These are phyloP conservation scores for Russula virescens DNA, from an alignment of 768 basidiomycete genomes.

Conservation along the genomic window DNA sequence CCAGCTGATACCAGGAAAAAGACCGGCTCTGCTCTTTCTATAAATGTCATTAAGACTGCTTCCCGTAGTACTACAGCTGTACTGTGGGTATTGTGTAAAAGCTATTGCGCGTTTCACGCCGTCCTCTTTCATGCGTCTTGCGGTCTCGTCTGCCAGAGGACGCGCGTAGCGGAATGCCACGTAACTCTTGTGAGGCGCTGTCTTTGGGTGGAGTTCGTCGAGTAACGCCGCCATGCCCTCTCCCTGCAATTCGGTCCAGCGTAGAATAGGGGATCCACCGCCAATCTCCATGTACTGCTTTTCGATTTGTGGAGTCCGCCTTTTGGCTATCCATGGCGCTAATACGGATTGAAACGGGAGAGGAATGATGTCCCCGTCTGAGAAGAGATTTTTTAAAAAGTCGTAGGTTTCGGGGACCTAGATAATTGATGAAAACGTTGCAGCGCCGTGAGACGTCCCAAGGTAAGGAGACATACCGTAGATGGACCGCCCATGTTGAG, in stretches of 20 bases:
- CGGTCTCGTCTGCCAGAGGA: conserved; percentile 80
- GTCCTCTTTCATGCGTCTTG: conserved; percentile 79
- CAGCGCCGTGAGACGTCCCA: background rate
- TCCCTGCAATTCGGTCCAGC: conserved; percentile 85
- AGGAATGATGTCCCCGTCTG: conserved; percentile 90
- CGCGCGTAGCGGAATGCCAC: conserved; percentile 92
- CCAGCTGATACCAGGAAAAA: conserved; percentile 74
- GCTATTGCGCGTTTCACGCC: conserved; percentile 90
- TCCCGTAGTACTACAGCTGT: conserved; percentile 96
- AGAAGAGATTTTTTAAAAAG: conserved; percentile 89
- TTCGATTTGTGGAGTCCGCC: conserved; percentile 90
- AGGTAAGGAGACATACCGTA: conserved; percentile 49
- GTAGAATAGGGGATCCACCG: conserved; percentile 92
- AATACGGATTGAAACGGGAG: conserved; percentile 85
- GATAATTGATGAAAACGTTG: conserved; percentile 8
- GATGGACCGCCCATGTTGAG: conserved; percentile 99
- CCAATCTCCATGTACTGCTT: conserved; percentile 93
- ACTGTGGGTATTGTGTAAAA: conserved; percentile 98
- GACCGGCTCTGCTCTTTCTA: conserved; percentile 55
- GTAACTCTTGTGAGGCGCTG: conserved; percentile 94
- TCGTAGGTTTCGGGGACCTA: conserved; percentile 89
- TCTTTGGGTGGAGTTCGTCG: conserved; percentile 89
- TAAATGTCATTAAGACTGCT: conserved; percentile 94
- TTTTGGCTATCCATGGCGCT: conserved; percentile 83
- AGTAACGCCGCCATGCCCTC: conserved; percentile 83